Evolutionary conservation across 495 filamentous ascomycete species (phyloP).

Genomic region (Lepraria neglecta): DNA sequence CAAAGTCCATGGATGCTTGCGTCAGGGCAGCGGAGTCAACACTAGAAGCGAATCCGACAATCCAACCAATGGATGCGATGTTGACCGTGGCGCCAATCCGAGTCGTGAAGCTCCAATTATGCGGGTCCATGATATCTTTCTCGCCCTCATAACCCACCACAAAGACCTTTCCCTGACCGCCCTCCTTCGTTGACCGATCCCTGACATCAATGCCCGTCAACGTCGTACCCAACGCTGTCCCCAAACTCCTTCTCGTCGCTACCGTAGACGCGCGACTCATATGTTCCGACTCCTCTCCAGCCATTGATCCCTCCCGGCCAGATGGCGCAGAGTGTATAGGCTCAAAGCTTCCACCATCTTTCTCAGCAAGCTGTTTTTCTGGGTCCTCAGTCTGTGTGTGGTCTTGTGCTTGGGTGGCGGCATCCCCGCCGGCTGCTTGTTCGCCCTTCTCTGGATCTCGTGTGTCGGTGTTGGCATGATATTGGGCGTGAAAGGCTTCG

Average conservation of each 20-base stretch:
- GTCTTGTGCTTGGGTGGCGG: background rate
- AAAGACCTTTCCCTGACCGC: constrained; percentile 42
- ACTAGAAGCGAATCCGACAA: constrained; percentile 47
- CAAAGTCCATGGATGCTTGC: constrained; percentile 43
- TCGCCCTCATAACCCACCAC: constrained; percentile 52
- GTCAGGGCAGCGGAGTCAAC: constrained; percentile 44
- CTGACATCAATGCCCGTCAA: constrained; percentile 40
- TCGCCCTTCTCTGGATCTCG: constrained; percentile 22
- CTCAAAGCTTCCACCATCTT: constrained; percentile 23
- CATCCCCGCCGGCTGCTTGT: background rate
- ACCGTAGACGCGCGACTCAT: constrained; percentile 17
- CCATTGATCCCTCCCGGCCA: constrained; percentile 10
- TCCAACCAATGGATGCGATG: constrained; percentile 47
- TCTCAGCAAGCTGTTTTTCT: constrained; percentile 6
- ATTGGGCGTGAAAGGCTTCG: background rate
- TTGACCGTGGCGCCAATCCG: constrained; percentile 42
- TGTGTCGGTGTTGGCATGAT: constrained; percentile 5
- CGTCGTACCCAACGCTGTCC: constrained; percentile 31
- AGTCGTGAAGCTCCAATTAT: constrained; percentile 44
- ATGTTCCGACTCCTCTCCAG: constrained; percentile 16
- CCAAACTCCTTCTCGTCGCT: constrained; percentile 27
- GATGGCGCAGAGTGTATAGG: background rate
- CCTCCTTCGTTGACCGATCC: constrained; percentile 29
- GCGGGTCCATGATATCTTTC: constrained; percentile 50
- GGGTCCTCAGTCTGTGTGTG: background rate